Evolutionary conservation across 768 basidiomycete genomes (phyloP), one percentile per base, ranked within the genome.

Genomic region (Tylopilus sp.): DNA sequence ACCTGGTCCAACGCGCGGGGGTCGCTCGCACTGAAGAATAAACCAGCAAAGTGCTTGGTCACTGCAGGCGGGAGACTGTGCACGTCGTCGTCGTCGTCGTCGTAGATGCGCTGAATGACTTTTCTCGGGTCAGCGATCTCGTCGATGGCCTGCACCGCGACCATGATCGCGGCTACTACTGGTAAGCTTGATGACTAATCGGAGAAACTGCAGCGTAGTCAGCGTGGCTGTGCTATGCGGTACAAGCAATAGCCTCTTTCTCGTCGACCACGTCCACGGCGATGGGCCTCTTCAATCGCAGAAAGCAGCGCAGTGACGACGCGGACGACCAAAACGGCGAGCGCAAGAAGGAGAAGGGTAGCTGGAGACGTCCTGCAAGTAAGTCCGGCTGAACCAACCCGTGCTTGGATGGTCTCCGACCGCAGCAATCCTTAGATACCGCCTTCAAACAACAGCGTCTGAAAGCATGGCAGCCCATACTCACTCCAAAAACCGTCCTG

Each of bases 401-500:
- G 50, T 55, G 42, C 55, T 44, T 48, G 50, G 49, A 45, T 19
- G 19, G 45, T 24, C 46, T 21, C 41, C 54, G 46, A 57, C 58
- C 63, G 55, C 60, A 57, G 57, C 49, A 41, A 41, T 40, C 13
- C 44, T 16, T 14, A 97, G 93, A 98, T 73, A 98, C 95, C 54
- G 96, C 95, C 36, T 98, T 97, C 82, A 98, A 97, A 75, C 97
- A 99, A 71, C 97, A 99, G 72, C 89, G 97, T 51, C 83, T 99
- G 67, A 98, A 98, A 76, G 97, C 97, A 66, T 99, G 97, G 97
- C 97, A 99, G 79, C 97, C 97, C 10, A 98, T 99, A 68, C 81
- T 98, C 43, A 98, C 95, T 6, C 97, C 97, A 6, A 95, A 95
- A 72, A 97, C 94, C 2, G 97, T 99, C 21, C 82, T 99, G 16